Base-by-base conservation (phyloP, 2,329 filamentous ascomycete species). In the Aspergillus pseudotamarii region DNA sequence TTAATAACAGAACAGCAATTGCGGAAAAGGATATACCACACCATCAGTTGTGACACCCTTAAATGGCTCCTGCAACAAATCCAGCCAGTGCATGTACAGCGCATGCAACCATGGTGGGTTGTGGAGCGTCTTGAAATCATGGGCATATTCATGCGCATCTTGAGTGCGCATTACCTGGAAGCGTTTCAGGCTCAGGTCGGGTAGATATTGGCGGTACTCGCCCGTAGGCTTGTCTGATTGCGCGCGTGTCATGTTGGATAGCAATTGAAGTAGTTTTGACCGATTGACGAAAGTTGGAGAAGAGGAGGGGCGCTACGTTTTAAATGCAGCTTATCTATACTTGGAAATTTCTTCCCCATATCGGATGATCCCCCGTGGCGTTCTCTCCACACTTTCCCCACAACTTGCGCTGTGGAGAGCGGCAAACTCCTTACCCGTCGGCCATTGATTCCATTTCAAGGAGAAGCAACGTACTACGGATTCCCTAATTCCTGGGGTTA, bases 11-110 rank as follows among this genome's bases (percentile, higher is more conserved):
- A 19, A 30, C 1, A 30, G 16, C 8, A 19, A 19, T 2, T n/a
- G 26, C 16, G 48, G 19, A 11, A 1, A 2, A 16, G 3, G 19
- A 21, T 4, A 43, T 46, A 12, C 67, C 77, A 32, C 77, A 83
- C 90, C 91, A 66, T 93, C 88, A 12, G 77, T 87, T 0, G 91
- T 92, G 23, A 93, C 81, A 28, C 91, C 91, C 70, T 85, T 88
- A 74, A 87, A 93, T 0, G 91, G 90, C 76, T 92, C 89, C 60
- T 86, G 73, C 36, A 78, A 78, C 10, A 89, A 73, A 38, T 83
- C 79, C 56, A 80, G 73, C 87, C 88, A 89, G 71, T 88, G 85
- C 65, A 81, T 72, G 62, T 86, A 89, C 26, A 90, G 75, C 0
- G 79, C 85, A 68, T 89, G 83, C 19, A 92, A 78, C 89, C 89